Evolutionary conservation across 129 eudicot species (phyloP).

Genomic region (Artemisia argyi): DNA sequence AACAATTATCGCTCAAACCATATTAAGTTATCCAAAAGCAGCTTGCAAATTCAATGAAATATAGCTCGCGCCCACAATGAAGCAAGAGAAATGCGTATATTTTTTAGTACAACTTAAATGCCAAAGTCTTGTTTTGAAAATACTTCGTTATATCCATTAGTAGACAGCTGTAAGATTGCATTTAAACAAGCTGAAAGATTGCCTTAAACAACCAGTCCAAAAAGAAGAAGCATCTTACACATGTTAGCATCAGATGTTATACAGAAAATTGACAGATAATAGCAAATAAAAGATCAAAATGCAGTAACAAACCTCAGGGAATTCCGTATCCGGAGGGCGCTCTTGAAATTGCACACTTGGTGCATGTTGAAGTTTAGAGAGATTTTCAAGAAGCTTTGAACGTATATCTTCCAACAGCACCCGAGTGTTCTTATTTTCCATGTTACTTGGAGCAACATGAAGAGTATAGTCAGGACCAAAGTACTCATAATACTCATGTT

Average conservation of each 20-base stretch:
- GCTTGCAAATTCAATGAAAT: background rate
- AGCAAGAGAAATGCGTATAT: background rate
- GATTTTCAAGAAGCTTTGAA: conserved; percentile 81
- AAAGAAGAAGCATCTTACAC: background rate
- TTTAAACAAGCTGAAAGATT: no score
- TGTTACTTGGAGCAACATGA: conserved; percentile 97
- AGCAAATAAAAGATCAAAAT: background rate
- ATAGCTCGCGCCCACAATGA: background rate
- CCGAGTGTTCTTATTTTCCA: conserved; percentile 94
- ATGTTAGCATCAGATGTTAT: background rate
- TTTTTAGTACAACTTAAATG: no score
- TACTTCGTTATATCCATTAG: no score
- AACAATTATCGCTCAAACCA: background rate
- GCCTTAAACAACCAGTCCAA: background rate
- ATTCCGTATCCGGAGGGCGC: conserved; percentile 91
- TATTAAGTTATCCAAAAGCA: background rate
- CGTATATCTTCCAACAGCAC: conserved; percentile 75
- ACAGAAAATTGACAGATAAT: background rate
- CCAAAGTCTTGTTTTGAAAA: no score
- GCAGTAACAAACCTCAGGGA: conserved; percentile 71
- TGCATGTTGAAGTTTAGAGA: conserved; percentile 91
- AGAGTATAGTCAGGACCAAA: conserved; percentile 97
- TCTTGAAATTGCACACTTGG: conserved; percentile 98
- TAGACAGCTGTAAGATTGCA: no score
- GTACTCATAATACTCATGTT: conserved; percentile 86